Evolutionary conservation across 768 basidiomycete genomes (phyloP), one percentile per base, ranked within the genome.

Genomic region (Lentinula aciculospora): DNA sequence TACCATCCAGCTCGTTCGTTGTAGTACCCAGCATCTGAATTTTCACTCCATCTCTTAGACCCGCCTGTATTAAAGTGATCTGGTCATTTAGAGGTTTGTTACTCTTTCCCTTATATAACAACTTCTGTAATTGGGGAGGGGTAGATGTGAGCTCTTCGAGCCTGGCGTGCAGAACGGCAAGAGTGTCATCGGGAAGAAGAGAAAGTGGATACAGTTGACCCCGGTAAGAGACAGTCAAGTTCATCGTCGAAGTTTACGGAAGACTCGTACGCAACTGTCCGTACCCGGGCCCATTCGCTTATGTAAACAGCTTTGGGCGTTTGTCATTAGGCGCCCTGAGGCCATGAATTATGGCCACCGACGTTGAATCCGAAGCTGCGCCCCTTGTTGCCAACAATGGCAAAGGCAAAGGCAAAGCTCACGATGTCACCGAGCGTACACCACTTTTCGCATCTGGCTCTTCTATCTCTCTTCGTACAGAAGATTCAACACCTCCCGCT

Each of bases 1-100:
- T 59, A 12, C 74, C 76, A 6, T 76, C 73, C 12, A 90, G 62
- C 63, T 89, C 86, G 55, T 77, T 69, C 3, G 69, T 63, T 3
- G 88, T 91, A 3, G 83, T 77, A 2, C 89, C 90, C 2, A 90
- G 71, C 75, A 92, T 74, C 64, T 88, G 88, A 4, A 91, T 69
- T 68, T 86, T 91, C 50, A 74, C 64, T 8, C 88, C 87, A 59
- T 82, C 72, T 63, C 78, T 84, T 39, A 92, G 65, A n/a, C 89
- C 88, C 0, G 64, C 81, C 69, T 65, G 65, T 3, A 12, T 68
- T 63, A 74, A 64, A 28, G 65, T 76, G 47, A 58, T 71, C 25
- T 63, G 65, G 15, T 65, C 66, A 36, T 67, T 63, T 39, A 64
- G 61, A 0, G 67, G 57, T 53, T 72, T 79, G 10, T 68, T 56